Evolutionary conservation across 139 green algal species (phyloP).

Genomic region (Pseudopediastrum boryanum): DNA sequence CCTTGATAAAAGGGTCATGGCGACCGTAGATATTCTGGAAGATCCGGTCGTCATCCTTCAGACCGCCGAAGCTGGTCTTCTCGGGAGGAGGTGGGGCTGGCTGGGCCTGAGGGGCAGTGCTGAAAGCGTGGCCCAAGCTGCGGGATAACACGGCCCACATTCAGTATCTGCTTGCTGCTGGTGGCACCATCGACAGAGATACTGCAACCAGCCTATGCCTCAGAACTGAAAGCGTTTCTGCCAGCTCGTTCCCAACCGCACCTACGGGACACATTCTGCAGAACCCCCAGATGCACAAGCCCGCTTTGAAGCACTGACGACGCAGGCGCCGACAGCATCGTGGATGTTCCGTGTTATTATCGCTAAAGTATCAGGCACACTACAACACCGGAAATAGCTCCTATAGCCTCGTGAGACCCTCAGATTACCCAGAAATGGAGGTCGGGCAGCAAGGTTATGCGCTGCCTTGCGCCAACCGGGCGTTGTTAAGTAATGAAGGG

Average conservation of each 20-base stretch:
- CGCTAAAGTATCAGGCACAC: not conserved
- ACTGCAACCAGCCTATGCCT: constrained; percentile 11
- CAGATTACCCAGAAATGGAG: no score
- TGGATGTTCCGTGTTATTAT: not conserved
- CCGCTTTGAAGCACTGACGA: not conserved
- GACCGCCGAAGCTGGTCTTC: constrained; percentile 73
- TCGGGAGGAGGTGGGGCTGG: constrained; percentile 35
- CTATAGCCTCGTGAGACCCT: no score
- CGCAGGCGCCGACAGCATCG: no score
- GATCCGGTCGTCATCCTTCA: constrained; percentile 95
- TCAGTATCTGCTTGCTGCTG: not conserved
- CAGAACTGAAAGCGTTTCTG: not conserved
- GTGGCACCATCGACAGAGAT: not conserved
- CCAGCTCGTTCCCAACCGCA: not conserved
- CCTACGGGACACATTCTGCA: not conserved
- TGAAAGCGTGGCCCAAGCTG: constrained; percentile 18
- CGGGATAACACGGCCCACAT: not conserved
- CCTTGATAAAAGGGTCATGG: constrained; percentile 91
- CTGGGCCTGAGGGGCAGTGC: constrained; percentile 24
- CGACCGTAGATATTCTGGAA: constrained; percentile 97
- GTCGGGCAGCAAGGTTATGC: no score
- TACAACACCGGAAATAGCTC: not conserved
- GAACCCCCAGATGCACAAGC: not conserved
- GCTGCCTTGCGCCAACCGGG: no score
- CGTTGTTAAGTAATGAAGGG: no score